phyloP scores from a whole-genome alignment of 495 filamentous ascomycete genomes.

The Neurospora cerealis region DNA sequence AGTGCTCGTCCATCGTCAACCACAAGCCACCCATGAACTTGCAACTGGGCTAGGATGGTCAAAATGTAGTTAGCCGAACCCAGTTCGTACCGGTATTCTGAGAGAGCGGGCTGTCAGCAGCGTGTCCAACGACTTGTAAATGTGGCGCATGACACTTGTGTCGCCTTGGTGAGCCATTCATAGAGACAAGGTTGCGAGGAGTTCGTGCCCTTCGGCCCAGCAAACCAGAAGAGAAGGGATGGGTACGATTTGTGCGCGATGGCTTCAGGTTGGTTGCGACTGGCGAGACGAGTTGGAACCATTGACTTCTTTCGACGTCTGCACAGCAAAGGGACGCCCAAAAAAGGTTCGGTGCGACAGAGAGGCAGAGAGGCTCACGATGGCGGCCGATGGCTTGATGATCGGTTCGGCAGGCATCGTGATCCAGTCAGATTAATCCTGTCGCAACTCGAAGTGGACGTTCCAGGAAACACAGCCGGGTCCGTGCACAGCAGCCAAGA shows the following conservation, averaged over 20 bases:
- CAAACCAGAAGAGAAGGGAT: not conserved
- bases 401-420: not conserved
- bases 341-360: not conserved
- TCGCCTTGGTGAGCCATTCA: not conserved
- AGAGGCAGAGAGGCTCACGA: not conserved
- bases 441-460: not conserved
- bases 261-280: not conserved
- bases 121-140: not conserved
- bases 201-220: not conserved
- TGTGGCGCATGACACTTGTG: not conserved
- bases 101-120: not conserved
- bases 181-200: not conserved
- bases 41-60: not conserved
- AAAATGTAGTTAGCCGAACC: not conserved
- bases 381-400: not conserved
- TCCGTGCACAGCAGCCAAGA: not conserved
- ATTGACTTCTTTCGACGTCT: not conserved
- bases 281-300: not conserved
- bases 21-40: not conserved
- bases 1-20: not conserved
- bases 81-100: not conserved
- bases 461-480: not conserved
- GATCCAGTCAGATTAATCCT: not conserved
- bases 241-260: not conserved
- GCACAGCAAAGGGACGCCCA: not conserved